A percentile compares a stretch with the other conserved stretches of the same genome.
phyloP scores from a whole-genome alignment of 371 early-diverging fungal genomes.

The Apophysomyces variabilis region DNA sequence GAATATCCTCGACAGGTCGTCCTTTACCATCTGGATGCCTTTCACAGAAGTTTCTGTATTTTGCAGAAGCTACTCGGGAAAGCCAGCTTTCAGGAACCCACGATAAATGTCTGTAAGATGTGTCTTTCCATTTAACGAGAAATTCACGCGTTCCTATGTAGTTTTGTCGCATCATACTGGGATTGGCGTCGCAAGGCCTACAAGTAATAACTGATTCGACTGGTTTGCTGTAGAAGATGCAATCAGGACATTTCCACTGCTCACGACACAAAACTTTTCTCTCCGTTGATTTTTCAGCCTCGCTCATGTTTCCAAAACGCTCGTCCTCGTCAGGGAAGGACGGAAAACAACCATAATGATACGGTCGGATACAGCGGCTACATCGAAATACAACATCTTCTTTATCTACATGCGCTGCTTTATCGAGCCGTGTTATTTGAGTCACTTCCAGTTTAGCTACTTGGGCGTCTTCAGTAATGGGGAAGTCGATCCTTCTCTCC shows the following conservation, averaged over 20 bases:
- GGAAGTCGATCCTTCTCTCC: no score
- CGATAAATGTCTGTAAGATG: slow-evolving; percentile 56
- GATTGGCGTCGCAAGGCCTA: neutral
- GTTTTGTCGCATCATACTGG: neutral
- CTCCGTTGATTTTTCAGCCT: slow-evolving; percentile 19
- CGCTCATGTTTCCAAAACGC: neutral
- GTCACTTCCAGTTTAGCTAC: neutral
- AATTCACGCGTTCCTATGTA: slow-evolving; percentile 14
- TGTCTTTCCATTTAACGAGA: slow-evolving; percentile 60
- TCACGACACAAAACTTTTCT: slow-evolving; percentile 23
- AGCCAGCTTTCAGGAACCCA: slow-evolving; percentile 66
- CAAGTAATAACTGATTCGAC: slow-evolving; percentile 17
- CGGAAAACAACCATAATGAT: slow-evolving; percentile 41
- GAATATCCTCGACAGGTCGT: slow-evolving; percentile 27
- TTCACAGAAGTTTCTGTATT: slow-evolving; percentile 35
- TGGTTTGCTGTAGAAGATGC: slow-evolving; percentile 24
- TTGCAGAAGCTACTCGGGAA: slow-evolving; percentile 20
- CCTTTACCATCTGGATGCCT: slow-evolving; percentile 17
- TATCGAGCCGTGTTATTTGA: neutral
- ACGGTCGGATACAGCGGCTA: slow-evolving; percentile 38
- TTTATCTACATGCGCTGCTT: neutral
- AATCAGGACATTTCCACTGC: slow-evolving; percentile 47
- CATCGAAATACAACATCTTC: slow-evolving; percentile 41
- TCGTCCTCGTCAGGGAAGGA: slow-evolving; percentile 14
- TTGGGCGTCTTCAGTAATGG: neutral